These are phyloP conservation scores for Cyclotella atomus DNA, from an alignment of 108 stramenopile species.

Conservation along the genomic window DNA sequence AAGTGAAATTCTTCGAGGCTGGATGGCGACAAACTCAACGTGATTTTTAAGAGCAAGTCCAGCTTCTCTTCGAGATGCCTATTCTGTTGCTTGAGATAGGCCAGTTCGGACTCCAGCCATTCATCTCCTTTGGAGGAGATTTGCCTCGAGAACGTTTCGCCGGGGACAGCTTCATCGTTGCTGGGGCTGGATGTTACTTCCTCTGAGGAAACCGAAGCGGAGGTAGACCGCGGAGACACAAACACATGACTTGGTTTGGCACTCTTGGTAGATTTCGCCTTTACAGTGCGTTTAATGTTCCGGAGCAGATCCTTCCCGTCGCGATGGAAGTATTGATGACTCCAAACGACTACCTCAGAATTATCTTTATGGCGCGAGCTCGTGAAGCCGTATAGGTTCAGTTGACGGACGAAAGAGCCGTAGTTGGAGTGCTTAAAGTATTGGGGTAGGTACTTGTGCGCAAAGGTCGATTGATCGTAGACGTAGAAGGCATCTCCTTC, in stretches of 20 bases:
- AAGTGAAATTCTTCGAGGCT: conserved; percentile 5
- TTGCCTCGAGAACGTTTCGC: not conserved
- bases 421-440: conserved; percentile 67
- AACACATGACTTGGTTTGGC: conserved; percentile 11
- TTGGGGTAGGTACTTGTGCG: conserved; percentile 40
- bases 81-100: conserved; percentile 29
- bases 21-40: conserved; percentile 10
- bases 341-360: conserved; percentile 26
- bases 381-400: conserved; percentile 61
- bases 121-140: conserved; percentile 12
- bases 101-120: conserved; percentile 33
- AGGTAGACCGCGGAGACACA: conserved; percentile 11
- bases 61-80: conserved; percentile 25
- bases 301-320: conserved; percentile 22
- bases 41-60: conserved; percentile 8
- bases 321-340: conserved; percentile 19
- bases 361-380: conserved; percentile 18
- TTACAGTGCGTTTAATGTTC: conserved; percentile 26
- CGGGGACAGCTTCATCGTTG: not conserved
- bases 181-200: conserved; percentile 21
- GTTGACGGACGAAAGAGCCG: conserved; percentile 58
- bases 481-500: conserved; percentile 12
- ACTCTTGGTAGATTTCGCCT: conserved; percentile 1
- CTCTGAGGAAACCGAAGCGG: conserved; percentile 14
- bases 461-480: conserved; percentile 17